Conservation (phyloP, 2,329 filamentous ascomycete genomes). For the Ascochyta rabiei region DNA sequence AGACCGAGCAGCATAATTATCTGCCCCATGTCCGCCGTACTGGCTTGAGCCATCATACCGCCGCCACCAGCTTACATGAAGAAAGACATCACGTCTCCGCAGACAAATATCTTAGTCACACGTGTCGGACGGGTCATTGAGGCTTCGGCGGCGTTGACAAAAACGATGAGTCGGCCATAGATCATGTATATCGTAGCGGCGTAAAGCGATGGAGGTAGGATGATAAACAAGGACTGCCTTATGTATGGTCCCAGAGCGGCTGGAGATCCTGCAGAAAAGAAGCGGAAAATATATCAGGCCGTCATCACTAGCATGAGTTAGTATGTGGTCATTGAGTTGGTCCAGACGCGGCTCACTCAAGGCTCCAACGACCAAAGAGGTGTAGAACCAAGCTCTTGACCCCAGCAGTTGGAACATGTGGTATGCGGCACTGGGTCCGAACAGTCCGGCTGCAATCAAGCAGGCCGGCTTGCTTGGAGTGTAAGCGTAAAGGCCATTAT, state of each 20-base stretch:
- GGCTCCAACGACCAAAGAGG: constrained; percentile 23
- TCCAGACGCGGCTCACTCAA: constrained; percentile 17
- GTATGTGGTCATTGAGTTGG: not conserved
- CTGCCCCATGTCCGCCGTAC: constrained; percentile 24
- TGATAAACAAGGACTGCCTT: constrained; percentile 47
- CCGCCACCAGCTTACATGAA: constrained; percentile 52
- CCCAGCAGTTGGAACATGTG: constrained; percentile 27
- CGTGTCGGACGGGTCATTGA: constrained; percentile 51
- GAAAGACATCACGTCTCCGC: constrained; percentile 60
- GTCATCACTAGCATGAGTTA: constrained; percentile 29
- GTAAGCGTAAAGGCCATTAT: constrained; percentile 26
- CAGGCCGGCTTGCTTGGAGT: constrained; percentile 18
- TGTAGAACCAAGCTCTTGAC: constrained; percentile 33
- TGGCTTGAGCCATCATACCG: constrained; percentile 29
- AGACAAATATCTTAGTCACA: constrained; percentile 62
- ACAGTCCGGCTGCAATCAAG: constrained; percentile 19
- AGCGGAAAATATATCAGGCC: constrained; percentile 25
- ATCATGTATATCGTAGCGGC: constrained; percentile 55
- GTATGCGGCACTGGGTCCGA: constrained; percentile 24
- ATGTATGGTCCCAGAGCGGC: constrained; percentile 39
- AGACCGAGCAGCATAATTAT: constrained; percentile 33
- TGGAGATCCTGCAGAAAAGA: constrained; percentile 22
- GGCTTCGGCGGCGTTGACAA: constrained; percentile 48
- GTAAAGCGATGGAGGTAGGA: constrained; percentile 52
- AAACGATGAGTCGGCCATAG: constrained; percentile 47